Evolutionary conservation across 768 basidiomycete genomes (phyloP), one percentile per base, ranked within the genome.

Genomic region (Rhodotorula graminis): DNA sequence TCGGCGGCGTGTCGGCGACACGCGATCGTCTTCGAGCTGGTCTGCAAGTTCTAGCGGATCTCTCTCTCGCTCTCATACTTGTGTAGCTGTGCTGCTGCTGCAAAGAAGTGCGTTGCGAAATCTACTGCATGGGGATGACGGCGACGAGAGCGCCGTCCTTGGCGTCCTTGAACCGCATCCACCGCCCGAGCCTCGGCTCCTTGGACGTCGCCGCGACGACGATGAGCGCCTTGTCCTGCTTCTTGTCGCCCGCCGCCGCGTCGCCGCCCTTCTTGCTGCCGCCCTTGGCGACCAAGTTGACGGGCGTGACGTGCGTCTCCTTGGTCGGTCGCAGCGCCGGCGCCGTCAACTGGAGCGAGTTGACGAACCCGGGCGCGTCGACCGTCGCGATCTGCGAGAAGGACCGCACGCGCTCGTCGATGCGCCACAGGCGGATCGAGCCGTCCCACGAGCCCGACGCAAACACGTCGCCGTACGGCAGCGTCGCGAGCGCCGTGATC

Each of bases 371-470:
- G 0, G 84, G 85, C 0, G 87, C 88, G 29, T 70, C 46, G 61
- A 79, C 69, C 21, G 69, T 70, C n/a, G 74, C 71, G 46, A 78
- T 27, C 5, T 59, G 58, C 21, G 86, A 81, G 81, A 99, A 95
- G 0, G 88, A 89, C 77, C 87, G 89, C 23, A 94, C 81, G 74
- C 87, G 89, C 1, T 86, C 77, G 73, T 93, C 90, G 46, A 99
- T 84, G 78, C 91, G 89, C 95, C 96, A 99, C 80, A 99, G 83
- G 62, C 90, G 89, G 77, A 98, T 86, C 61, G 85, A 80, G 58
- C 93, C 92, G 73, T 96, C 93, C 89, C 91, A 98, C 19, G 96
- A 98, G 46, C 95, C 95, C 12, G 93, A 93, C 0, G 87, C 92
- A 75, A 99, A 90, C 11, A 93, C 78, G 80, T 99, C 92, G 14